Evolutionary conservation across 495 filamentous ascomycete genomes (phyloP), one percentile per base, ranked within the genome.

Genomic region (Podospora australis): DNA sequence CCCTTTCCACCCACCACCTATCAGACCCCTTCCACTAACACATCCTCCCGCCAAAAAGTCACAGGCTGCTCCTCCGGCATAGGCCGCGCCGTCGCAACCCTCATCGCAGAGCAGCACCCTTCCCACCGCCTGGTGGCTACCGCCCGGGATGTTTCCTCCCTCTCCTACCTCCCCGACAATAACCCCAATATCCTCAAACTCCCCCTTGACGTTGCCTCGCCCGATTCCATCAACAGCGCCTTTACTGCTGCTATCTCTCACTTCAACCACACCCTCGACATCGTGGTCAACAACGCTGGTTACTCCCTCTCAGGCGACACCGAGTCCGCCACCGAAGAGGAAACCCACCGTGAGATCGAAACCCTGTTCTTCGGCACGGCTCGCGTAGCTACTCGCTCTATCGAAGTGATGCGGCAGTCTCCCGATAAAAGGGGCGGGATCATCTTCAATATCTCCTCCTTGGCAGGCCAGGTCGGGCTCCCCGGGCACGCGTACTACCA

Each of bases 271-370:
- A n/a, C n/a, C n/a, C 66, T 80, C 46, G 75, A 81, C 43, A 66
- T 80, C 38, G 60, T 80, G 11, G 69, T 80, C 54, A 79, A 81
- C 63, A 80, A 78, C 47, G 77, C 77, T 4, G 77, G 77, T 6
- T 78, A 78, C 49, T 61, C 62, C 2, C 64, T 75, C 9, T 46
- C 56, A 8, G 76, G 75, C 3, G 71, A 70, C 43, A 69, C 70
- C 17, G 76, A 79, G 53, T 58, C 59, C 11, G 57, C 62, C 10
- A 63, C 72, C 45, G 56, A 66, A 11, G 6, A 11, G 13, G 13
- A n/a, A 5, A 3, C 30, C 7, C 70, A 69, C 16, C 53, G 47
- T 3, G 52, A 74, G 46, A 55, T 80, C 44, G 77, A 79, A 22
- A 73, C 74, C 23, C 68, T 76, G 50, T 82, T 79, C 67, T 81